phyloP scores from a whole-genome alignment of 306 rosid species.

The Dryas alaskensis region DNA sequence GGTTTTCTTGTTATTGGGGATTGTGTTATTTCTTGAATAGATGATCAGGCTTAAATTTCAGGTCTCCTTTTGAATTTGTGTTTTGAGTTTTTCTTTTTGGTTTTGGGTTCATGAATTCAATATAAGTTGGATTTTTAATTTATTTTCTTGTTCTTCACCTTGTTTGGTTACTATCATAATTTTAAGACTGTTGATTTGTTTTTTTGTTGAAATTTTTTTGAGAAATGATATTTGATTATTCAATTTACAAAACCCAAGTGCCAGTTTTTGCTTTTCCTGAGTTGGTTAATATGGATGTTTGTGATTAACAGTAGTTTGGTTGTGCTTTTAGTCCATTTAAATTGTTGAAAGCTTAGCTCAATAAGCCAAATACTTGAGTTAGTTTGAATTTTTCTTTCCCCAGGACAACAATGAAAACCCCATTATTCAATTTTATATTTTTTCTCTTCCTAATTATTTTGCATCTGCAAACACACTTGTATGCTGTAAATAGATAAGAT shows the following conservation, averaged over 20 bases:
- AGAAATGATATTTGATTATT: neutral
- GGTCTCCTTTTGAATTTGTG: neutral
- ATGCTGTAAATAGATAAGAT: neutral
- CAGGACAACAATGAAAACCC: no score
- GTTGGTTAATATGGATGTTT: neutral
- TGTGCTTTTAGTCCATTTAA: neutral
- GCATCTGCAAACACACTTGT: neutral
- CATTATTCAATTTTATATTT: neutral
- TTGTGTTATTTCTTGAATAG: neutral
- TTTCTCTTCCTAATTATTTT: neutral
- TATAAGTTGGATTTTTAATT: neutral
- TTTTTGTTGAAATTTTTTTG: neutral
- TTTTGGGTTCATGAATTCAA: neutral
- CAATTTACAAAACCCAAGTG: neutral
- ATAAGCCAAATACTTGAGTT: neutral
- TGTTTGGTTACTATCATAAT: neutral
- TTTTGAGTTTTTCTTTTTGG: neutral
- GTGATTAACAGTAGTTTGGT: neutral
- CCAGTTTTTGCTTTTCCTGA: neutral
- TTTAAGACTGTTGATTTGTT: neutral
- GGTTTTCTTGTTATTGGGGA: neutral
- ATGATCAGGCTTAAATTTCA: neutral
- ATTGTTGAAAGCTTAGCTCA: conserved; percentile 2
- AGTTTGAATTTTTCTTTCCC: neutral
- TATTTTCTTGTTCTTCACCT: neutral